Base-by-base conservation (phyloP, 176 grass and related monocot genomes). In the Tillandsia fasciculata region DNA sequence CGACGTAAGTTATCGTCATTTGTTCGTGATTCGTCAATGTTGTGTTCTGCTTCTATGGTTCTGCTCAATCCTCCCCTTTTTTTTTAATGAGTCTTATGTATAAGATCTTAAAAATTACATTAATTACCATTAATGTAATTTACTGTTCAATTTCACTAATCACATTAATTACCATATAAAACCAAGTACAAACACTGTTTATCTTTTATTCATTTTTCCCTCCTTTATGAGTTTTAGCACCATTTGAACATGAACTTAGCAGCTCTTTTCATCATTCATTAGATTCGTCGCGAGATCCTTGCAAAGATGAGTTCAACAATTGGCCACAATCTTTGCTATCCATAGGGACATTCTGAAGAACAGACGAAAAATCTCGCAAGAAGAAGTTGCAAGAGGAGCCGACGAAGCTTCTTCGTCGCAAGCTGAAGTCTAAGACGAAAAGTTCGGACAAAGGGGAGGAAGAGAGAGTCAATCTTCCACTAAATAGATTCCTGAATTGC, bases 341-440 rank as follows among this genome's bases (percentile, higher is more conserved):
- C 20, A 94, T 89, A 7, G 78, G 90, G 0, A 89, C 80, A 63
- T 78, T n/a, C n/a, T n/a, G n/a, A n/a, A n/a, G n/a, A n/a, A n/a
- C n/a, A n/a, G n/a, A n/a, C n/a, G n/a, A n/a, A n/a, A n/a, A n/a
- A n/a, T n/a, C n/a, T n/a, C n/a, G n/a, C n/a, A n/a, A n/a, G 29
- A 74, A 71, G 51, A 85, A 79, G 76, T 22, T 86, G 47, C 76
- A 76, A 66, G 79, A 83, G 57, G 73, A 83, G 71, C 70, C 83
- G 15, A 79, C 22, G 26, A 56, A 63, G 48, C 63, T 86, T 57
- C 26, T 79, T 11, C 48, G 50, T 51, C 68, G 50, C 28, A 84
- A 72, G 58, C 48, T 63, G 23, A 83, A 74, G 53, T 70, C 20
- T 17, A 70, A 48, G 23, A 49, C 26, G 2, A 56, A 50, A 20